Evolutionary conservation across 2,329 filamentous ascomycete species (phyloP), one percentile per base, ranked within the genome.

Genomic region (Sphaceloma murrayae): DNA sequence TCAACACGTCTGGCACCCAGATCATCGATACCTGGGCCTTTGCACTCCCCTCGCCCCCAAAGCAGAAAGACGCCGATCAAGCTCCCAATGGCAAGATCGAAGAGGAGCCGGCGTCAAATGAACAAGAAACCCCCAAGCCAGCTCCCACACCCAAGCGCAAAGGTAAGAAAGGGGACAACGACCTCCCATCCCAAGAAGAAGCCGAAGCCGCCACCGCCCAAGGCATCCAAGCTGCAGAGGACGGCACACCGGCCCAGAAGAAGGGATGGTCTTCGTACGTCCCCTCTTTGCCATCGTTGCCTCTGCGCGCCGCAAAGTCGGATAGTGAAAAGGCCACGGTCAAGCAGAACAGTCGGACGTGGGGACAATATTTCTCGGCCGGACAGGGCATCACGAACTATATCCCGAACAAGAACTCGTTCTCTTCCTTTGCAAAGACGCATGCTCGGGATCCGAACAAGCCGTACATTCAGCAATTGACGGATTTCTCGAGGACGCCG

Each of bases 21-120:
- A 64, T 68, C 7, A 60, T 70, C 17, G 67, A 68, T 46, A 67
- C 65, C 17, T 72, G 68, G 68, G 68, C 67, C 0, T 70, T 72
- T 51, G 65, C 65, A 1, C 51, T 72, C 24, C 62, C 62, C 7
- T 57, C 62, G n/a, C 67, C 68, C 11, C 67, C 67, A 3, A 59
- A 62, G 26, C 56, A 62, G 13, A 60, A 51, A 6, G 59, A 60
- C 1, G 49, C 7, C 53, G 14, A 53, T 18, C 51, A 57, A 34
- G 50, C 58, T 43, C 53, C 58, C 24, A 32, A 49, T 48, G 30
- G 50, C 29, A 54, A 59, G 45, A 49, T 44, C 5, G 48, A 54
- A 31, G 38, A 53, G 36, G 50, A 13, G 38, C 48, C n/a, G 33
- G 52, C n/a, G 45, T 53, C 21, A 51, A 49, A 17, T 21, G 36